These are phyloP conservation scores for Bacidia rubella DNA, from an alignment of 495 filamentous ascomycete species.

Conservation along the genomic window DNA sequence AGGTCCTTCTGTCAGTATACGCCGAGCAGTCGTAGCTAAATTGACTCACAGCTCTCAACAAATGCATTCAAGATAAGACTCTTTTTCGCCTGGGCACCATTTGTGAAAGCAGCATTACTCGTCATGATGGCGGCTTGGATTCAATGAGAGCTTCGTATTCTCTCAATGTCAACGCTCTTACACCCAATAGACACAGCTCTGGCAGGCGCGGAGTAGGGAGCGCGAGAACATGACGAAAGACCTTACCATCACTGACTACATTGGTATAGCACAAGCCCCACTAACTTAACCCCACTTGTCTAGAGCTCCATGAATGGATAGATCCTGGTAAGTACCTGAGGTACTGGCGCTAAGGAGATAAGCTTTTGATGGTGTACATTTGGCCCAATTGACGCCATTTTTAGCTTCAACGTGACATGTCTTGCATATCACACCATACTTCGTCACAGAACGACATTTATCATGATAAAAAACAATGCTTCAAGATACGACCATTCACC, in stretches of 20 bases:
- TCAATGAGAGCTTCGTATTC: too few relatives aligned
- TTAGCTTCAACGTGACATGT: not conserved
- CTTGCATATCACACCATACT: not conserved
- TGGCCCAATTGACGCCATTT: not conserved
- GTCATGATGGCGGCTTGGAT: not conserved
- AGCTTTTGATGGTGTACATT: not conserved
- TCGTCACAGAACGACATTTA: not conserved
- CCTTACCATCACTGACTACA: too few relatives aligned
- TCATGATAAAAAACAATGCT: not conserved
- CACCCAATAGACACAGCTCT: too few relatives aligned
- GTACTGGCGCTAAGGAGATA: too few relatives aligned
- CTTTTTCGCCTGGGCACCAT: slow-evolving; percentile 28
- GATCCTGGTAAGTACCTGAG: too few relatives aligned
- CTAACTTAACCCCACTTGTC: too few relatives aligned
- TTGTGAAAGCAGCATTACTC: not conserved
- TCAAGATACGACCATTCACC: not conserved
- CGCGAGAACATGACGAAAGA: too few relatives aligned
- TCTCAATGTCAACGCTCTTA: too few relatives aligned
- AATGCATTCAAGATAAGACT: slow-evolving; percentile 47
- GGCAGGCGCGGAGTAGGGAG: too few relatives aligned
- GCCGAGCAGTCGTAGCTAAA: not conserved
- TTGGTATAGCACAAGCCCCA: too few relatives aligned
- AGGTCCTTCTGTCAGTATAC: not conserved
- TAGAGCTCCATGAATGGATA: too few relatives aligned
- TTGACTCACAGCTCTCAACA: slow-evolving; percentile 36